phyloP scores from a whole-genome alignment of 2,329 filamentous ascomycete genomes.

The Paecilomyces variotii region DNA sequence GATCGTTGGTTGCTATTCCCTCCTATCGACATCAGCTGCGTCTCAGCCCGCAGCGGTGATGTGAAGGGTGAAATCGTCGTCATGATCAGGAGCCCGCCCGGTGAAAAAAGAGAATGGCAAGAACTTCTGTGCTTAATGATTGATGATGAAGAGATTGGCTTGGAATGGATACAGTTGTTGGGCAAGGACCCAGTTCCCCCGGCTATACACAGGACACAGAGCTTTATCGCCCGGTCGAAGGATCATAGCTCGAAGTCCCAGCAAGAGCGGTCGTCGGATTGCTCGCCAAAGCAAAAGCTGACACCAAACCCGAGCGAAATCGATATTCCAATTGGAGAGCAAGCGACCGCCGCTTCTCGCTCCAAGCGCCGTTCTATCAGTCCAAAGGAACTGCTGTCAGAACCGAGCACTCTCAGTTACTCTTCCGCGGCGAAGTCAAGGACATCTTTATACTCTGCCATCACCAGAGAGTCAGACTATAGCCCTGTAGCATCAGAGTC shows the following conservation, averaged over 20 bases:
- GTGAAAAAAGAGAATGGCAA: constrained; percentile 61
- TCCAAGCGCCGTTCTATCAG: constrained; percentile 23
- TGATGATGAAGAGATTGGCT: constrained; percentile 66
- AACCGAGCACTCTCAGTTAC: constrained; percentile 24
- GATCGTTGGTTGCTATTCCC: constrained; percentile 83
- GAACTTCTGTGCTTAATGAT: constrained; percentile 73
- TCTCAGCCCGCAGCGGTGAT: constrained; percentile 75
- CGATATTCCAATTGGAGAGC: constrained; percentile 56
- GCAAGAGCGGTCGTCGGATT: constrained; percentile 11
- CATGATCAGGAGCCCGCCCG: constrained; percentile 71
- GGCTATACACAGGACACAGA: constrained; percentile 46
- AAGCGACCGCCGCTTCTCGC: constrained; percentile 39
- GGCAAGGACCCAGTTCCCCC: constrained; percentile 57
- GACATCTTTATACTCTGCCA: constrained; percentile 21
- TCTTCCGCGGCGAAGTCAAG: constrained; percentile 17
- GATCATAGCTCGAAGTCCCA: constrained; percentile 22
- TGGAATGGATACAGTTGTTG: constrained; percentile 86
- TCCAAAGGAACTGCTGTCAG: constrained; percentile 20
- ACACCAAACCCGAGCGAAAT: constrained; percentile 46
- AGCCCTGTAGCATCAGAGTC: neutral
- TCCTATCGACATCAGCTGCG: constrained; percentile 63
- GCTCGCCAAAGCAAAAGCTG: constrained; percentile 23
- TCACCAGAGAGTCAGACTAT: constrained; percentile 26
- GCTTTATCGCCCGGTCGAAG: constrained; percentile 41
- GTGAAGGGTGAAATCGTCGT: constrained; percentile 65